These are phyloP conservation scores for Arthrobotrys sphaeroides DNA, from an alignment of 2,329 filamentous ascomycete species.

Conservation along the genomic window DNA sequence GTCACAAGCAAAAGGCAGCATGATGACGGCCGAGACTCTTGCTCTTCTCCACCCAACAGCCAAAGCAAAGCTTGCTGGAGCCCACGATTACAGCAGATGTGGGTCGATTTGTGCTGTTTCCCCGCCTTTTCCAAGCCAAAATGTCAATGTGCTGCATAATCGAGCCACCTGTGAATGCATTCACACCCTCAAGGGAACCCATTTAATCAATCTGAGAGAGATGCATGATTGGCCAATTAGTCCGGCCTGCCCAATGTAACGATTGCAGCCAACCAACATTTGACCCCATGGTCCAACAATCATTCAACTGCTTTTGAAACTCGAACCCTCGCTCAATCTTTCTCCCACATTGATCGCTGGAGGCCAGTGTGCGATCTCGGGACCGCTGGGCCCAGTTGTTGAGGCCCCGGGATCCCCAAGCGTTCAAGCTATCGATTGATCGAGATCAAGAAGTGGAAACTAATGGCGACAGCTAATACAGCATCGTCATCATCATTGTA, in stretches of 20 bases:
- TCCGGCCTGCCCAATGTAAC: conserved; percentile 37
- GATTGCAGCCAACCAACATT: conserved; percentile 46
- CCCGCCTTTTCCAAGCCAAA: conserved; percentile 43
- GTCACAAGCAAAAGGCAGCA: conserved; percentile 15
- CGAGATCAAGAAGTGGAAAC: conserved; percentile 10
- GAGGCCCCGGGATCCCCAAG: conserved; percentile 3
- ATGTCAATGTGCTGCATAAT: conserved; percentile 33
- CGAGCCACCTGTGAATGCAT: conserved; percentile 27
- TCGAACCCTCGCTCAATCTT: conserved; percentile 2
- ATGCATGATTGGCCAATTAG: conserved; percentile 41
- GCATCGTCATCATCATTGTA: not conserved
- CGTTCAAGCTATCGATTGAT: not conserved
- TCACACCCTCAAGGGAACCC: conserved; percentile 21
- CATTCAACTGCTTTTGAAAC: conserved; percentile 34
- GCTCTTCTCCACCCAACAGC: conserved; percentile 6
- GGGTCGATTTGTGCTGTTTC: conserved; percentile 24
- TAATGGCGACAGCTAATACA: conserved; percentile 21
- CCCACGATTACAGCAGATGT: not conserved
- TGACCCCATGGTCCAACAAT: conserved; percentile 29
- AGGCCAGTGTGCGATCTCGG: conserved; percentile 19
- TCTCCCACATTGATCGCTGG: conserved; percentile 10
- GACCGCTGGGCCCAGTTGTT: not conserved
- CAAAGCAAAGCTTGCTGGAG: conserved; percentile 23
- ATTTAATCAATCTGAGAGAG: not conserved
- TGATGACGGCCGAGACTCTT: conserved; percentile 19